Conservation (phyloP, 768 basidiomycete species). For the Glaciozyma martinii region DNA sequence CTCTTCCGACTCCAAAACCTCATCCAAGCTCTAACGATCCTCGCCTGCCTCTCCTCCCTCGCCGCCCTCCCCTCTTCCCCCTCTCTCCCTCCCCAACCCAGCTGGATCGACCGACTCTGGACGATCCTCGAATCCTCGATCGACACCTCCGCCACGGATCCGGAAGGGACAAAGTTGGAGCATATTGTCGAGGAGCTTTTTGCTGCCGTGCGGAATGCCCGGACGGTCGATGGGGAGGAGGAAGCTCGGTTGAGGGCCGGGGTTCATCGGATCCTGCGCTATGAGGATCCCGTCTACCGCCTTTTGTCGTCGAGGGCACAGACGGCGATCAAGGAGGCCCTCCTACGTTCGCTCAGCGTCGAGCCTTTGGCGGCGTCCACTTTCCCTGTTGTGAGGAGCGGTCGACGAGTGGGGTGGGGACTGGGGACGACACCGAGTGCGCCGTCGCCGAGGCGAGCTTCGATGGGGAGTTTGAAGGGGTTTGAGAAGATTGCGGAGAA, state of each 20-base stretch:
- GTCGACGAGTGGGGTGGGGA: too few relatives aligned
- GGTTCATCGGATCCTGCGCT: conserved; percentile 8
- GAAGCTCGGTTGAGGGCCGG: background rate
- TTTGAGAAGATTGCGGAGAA: too few relatives aligned
- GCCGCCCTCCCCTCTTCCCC: background rate
- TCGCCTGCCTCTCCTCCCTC: conserved; percentile 18
- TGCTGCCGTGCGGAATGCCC: background rate
- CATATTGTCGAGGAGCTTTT: conserved; percentile 20
- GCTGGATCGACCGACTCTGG: background rate
- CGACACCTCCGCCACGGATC: background rate
- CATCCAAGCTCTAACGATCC: conserved; percentile 22
- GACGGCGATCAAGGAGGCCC: too few relatives aligned
- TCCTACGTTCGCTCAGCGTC: too few relatives aligned
- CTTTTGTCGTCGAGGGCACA: background rate
- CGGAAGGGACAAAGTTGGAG: conserved; percentile 3
- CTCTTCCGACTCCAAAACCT: conserved; percentile 21
- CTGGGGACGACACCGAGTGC: too few relatives aligned
- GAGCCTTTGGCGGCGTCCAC: too few relatives aligned
- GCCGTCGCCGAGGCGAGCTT: too few relatives aligned
- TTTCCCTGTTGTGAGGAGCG: too few relatives aligned
- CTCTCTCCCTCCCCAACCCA: background rate
- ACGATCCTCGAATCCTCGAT: conserved; percentile 2
- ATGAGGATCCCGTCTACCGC: conserved; percentile 17
- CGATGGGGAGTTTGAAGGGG: too few relatives aligned
- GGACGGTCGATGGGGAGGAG: background rate